Conservation (phyloP, 2,329 filamentous ascomycete genomes). For the Arthrobotrys megalospora region DNA sequence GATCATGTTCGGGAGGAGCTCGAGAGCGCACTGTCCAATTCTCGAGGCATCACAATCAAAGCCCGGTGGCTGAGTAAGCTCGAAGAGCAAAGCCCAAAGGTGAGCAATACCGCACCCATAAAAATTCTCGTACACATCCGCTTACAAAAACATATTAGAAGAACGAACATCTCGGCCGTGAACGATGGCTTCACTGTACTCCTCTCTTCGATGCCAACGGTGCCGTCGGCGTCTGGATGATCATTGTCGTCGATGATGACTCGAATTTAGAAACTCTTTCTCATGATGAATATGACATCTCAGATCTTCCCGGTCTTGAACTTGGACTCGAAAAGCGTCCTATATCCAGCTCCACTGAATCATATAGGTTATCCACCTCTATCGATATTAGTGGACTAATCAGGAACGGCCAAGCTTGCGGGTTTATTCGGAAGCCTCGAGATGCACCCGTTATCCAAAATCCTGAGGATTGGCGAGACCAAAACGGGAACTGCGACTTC, state of each 20-base stretch:
- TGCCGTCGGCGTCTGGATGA: conserved; percentile 83
- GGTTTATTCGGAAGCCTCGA: conserved; percentile 25
- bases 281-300: conserved; percentile 42
- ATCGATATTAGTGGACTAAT: conserved; percentile 8
- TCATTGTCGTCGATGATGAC: conserved; percentile 76
- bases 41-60: conserved; percentile 81
- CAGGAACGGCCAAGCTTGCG: conserved; percentile 17
- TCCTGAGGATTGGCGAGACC: conserved; percentile 42
- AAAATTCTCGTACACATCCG: background rate
- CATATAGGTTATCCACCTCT: conserved; percentile 33
- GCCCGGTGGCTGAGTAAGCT: conserved; percentile 77
- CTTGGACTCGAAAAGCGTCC: conserved; percentile 32
- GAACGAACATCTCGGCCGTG: conserved; percentile 71
- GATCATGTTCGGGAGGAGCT: conserved; percentile 70
- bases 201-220: conserved; percentile 78
- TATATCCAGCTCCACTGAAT: conserved; percentile 20
- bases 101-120: background rate
- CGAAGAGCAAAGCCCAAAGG: conserved; percentile 66
- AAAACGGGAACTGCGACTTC: conserved; percentile 31
- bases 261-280: conserved; percentile 18
- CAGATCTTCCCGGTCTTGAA: conserved; percentile 31
- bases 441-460: conserved; percentile 53
- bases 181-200: conserved; percentile 83
- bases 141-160: conserved; percentile 62
- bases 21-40: conserved; percentile 75